Percentiles rank a stretch among this genome's conserved stretches.
Conservation (phyloP, 192 early-diverging fungal species). For the Mortierella hygrophila region DNA sequence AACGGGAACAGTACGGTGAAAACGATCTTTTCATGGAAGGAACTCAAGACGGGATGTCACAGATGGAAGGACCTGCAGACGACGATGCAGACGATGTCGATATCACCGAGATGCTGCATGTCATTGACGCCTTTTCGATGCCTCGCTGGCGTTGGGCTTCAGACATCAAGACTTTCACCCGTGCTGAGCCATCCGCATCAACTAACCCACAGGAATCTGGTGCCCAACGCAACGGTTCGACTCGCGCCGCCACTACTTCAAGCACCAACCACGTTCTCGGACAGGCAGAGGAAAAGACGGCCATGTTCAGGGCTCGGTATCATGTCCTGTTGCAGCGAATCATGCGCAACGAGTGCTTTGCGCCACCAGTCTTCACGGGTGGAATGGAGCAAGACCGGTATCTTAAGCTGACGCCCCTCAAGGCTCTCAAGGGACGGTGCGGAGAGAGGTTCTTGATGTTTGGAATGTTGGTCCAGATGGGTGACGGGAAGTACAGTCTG, state of each 20-base stretch:
- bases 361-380: constrained; percentile 71
- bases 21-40: constrained; percentile 7
- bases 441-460: constrained; percentile 79
- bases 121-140: constrained; percentile 82
- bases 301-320: constrained; percentile 82
- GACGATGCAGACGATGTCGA: constrained; percentile 63
- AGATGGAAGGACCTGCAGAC: constrained; percentile 15
- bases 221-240: constrained; percentile 16
- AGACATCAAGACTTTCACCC: constrained; percentile 73
- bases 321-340: constrained; percentile 84
- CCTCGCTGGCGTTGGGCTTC: constrained; percentile 77
- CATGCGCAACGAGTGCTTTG: constrained; percentile 85
- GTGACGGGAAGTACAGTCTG: constrained; percentile 84
- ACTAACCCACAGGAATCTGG: neutral
- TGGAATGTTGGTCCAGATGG: constrained; percentile 89
- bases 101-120: constrained; percentile 68
- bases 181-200: constrained; percentile 26
- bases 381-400: constrained; percentile 39
- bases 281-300: constrained; percentile 70
- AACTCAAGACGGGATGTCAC: neutral
- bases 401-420: constrained; percentile 80
- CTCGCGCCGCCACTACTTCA: constrained; percentile 11
- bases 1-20: neutral
- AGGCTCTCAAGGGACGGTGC: constrained; percentile 80
- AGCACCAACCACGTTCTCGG: constrained; percentile 66